Evolutionary conservation across 1,139 yeast species (phyloP), one percentile per base, ranked within the genome.

Genomic region (Fermentozyma sake): DNA sequence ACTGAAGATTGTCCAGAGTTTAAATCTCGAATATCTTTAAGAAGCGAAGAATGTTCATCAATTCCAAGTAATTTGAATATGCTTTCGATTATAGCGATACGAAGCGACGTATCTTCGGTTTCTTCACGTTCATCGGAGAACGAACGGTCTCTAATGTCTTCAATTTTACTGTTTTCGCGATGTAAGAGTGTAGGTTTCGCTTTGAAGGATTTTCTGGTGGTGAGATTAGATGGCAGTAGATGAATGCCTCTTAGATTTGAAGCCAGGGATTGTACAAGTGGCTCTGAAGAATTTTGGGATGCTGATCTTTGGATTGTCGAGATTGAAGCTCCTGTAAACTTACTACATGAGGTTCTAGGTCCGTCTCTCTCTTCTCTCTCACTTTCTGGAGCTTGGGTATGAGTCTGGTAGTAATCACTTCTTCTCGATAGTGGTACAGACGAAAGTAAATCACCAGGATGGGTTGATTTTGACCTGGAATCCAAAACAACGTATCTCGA

Each of bases 401-500:
- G 45, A 4, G 38, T 34, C 20, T 40, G 46, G 28, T 33, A 38
- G 20, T 50, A 49, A 16, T 59, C 56, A 0, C 65, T 44, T 33
- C 68, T 61, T 38, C 89, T 62, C 1, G 87, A 74, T 4, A 85
- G 55, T 1, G 95, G 93, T 1, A 82, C 95, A 29, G 83, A 83
- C 0, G 95, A 82, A 10, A 86, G 57, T 31, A 86, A 62, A 50
- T 86, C 95, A 16, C 96, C 96, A 0, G 96, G 95, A 32, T 63
- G 68, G 34, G 83, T 81, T 9, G 76, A 57, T 16, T 74, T 68
- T 12, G 65, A 65, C 26, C 80, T 61, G 1, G 87, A 73, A 27
- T 73, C 77, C 20, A 84, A 55, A 4, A 74, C 67, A 13, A 82
- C 86, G 40, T 82, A 83, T 32, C 85, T 62, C 2, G 89, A 78